Evolutionary conservation across 306 rosid genomes (phyloP), one percentile per base, ranked within the genome.

Genomic region (Hippophae tibetana): DNA sequence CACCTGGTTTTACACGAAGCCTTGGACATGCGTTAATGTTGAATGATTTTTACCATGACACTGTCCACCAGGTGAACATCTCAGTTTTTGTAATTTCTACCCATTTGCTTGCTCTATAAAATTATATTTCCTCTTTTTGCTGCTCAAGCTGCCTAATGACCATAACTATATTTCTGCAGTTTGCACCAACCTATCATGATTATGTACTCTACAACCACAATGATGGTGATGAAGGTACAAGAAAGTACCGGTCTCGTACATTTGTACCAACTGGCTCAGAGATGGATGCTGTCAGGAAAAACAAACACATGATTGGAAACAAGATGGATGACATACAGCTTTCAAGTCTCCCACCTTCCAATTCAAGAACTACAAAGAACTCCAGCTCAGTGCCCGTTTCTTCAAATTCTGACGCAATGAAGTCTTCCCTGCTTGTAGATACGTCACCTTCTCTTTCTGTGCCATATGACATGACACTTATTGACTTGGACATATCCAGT

Each of bases 161-260:
- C 53, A 13, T 53, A 8, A 44, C 8, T 5, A 67, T 55, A 31
- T 53, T 54, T 61, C 78, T 74, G 80, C 86, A 93, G 99, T 93
- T 93, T 66, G 97, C 99, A 62, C 99, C 99, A 31, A 93, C 97
- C 6, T 93, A 93, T 70, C 99, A 93, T 67, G 99, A 93, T 72
- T 93, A 93, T 69, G 99, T 93, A 46, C 97, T 93, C 54, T 93
- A 93, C 70, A 93, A 82, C 72, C 95, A 81, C 74, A 76, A 79
- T n/a, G 99, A 88, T 63, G 86, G 95, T 11, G 99, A 88, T 14
- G 96, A 88, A 73, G 99, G 94, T 61, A 59, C 80, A 31, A 76
- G 89, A 73, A 93, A 86, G 74, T 93, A 93, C 65, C 78, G 99
- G 57, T 86, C 99, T 6, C 94, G 97, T 45, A 93, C 99, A 38